Percentiles rank a stretch among this genome's conserved stretches.
phyloP scores from a whole-genome alignment of 1,284 basidiomycete species.

The Rhodotorula glutinis region DNA sequence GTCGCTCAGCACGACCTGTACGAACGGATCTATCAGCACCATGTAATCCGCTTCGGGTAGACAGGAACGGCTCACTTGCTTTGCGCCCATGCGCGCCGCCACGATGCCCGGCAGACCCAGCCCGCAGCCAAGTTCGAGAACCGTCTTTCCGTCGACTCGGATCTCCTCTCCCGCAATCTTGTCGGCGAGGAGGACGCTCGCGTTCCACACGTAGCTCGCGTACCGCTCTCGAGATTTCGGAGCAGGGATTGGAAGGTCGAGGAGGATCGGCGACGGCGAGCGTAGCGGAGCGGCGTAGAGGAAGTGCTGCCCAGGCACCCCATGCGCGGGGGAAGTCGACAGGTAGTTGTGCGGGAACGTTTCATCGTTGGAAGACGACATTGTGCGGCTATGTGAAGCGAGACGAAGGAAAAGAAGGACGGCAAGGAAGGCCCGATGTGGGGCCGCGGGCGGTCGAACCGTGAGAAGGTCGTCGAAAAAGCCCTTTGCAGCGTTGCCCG shows the following conservation, averaged over 20 bases:
- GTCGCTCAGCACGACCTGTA: constrained; percentile 21
- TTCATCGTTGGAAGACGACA: not conserved
- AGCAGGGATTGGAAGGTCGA: constrained; percentile 12
- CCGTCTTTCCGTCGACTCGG: constrained; percentile 13
- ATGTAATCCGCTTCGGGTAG: no score
- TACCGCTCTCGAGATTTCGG: not conserved
- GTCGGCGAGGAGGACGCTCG: constrained; percentile 20
- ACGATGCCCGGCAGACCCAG: constrained; percentile 16
- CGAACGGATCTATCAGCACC: not conserved
- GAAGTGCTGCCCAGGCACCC: constrained; percentile 13
- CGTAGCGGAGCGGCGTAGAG: constrained; percentile 7
- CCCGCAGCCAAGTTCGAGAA: constrained; percentile 22
- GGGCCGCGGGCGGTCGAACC: no score
- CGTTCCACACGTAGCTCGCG: constrained; percentile 14
- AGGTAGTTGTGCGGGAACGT: constrained; percentile 14
- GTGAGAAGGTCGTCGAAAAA: constrained; percentile 3
- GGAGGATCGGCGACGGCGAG: constrained; percentile 3
- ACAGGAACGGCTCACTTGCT: constrained; percentile 3
- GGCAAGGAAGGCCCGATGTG: not conserved
- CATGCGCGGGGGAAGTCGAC: constrained; percentile 9
- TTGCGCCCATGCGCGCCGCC: constrained; percentile 12
- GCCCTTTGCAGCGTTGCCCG: not conserved
- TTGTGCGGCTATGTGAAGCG: no score
- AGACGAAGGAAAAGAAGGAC: not conserved
- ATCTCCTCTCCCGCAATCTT: constrained; percentile 10